Conservation (phyloP, 2,329 filamentous ascomycete species). For the Bipolaris gigantea region DNA sequence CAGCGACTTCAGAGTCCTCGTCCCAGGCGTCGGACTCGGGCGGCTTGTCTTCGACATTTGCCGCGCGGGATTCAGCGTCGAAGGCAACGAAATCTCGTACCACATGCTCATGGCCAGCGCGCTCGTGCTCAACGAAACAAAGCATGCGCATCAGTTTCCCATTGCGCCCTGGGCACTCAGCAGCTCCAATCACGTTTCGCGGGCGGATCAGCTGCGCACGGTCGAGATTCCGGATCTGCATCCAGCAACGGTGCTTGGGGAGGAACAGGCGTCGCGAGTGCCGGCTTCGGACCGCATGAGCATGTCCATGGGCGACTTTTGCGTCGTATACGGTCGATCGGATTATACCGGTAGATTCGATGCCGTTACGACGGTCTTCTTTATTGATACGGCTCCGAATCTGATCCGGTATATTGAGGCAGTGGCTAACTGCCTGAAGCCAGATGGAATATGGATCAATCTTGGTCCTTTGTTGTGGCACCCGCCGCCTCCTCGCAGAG, state of each 20-base stretch:
- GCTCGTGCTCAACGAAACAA: constrained; percentile 71
- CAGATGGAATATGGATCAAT: constrained; percentile 83
- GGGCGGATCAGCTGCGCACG: constrained; percentile 72
- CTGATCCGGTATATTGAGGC: constrained; percentile 86
- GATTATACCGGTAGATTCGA: constrained; percentile 68
- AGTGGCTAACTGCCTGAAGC: constrained; percentile 73
- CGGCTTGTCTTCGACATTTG: constrained; percentile 88
- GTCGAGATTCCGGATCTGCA: constrained; percentile 77
- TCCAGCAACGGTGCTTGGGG: constrained; percentile 43
- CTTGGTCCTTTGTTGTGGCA: constrained; percentile 93
- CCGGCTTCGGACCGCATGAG: constrained; percentile 70
- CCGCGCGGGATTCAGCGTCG: constrained; percentile 68
- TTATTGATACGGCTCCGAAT: constrained; percentile 96
- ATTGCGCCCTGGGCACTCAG: constrained; percentile 84
- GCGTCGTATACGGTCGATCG: constrained; percentile 74
- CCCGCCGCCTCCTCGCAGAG: constrained; percentile 75
- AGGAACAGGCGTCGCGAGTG: constrained; percentile 15
- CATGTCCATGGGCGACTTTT: constrained; percentile 92
- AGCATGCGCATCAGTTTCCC: constrained; percentile 63
- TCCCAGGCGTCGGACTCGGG: constrained; percentile 88
- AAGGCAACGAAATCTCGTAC: constrained; percentile 95
- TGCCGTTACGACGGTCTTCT: constrained; percentile 88
- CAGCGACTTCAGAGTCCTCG: constrained; percentile 65
- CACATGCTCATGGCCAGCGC: constrained; percentile 89
- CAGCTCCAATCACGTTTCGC: constrained; percentile 81